phyloP scores from a whole-genome alignment of 2,329 filamentous ascomycete genomes.

The Moelleriella libera region DNA sequence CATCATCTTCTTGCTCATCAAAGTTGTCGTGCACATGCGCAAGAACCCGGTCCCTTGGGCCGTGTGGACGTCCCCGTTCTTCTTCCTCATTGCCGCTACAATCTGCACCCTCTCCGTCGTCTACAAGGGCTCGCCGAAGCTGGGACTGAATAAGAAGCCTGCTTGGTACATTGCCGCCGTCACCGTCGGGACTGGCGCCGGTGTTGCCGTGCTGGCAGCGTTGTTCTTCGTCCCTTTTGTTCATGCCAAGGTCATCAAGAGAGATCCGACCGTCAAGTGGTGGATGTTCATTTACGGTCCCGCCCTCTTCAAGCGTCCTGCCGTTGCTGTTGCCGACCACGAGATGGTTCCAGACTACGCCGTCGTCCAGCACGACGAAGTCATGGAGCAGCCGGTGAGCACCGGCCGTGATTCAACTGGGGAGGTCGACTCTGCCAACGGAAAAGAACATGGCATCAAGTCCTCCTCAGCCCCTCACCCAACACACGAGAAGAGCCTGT shows the following conservation, averaged over 20 bases:
- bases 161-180: conserved; percentile 53
- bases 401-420: conserved; percentile 2
- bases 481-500: conserved; percentile 19
- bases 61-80: conserved; percentile 59
- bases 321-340: conserved; percentile 33
- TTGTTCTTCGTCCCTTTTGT: conserved; percentile 64
- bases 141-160: conserved; percentile 52
- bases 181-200: conserved; percentile 48
- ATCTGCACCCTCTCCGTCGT: conserved; percentile 65
- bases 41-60: conserved; percentile 60
- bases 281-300: conserved; percentile 50
- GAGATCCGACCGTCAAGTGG: conserved; percentile 49
- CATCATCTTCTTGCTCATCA: conserved; percentile 54
- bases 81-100: conserved; percentile 63
- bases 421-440: conserved; percentile 10
- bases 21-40: conserved; percentile 49
- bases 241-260: conserved; percentile 52
- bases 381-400: background rate
- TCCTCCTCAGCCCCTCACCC: conserved; percentile 6
- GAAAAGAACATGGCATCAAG: conserved; percentile 4
- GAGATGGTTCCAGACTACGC: conserved; percentile 61
- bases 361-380: conserved; percentile 51
- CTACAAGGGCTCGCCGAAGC: conserved; percentile 64
- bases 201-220: conserved; percentile 42
- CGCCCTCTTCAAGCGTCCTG: conserved; percentile 44